Evolutionary conservation across 495 filamentous ascomycete genomes (phyloP).

Genomic region (Geopyxis carbonaria): DNA sequence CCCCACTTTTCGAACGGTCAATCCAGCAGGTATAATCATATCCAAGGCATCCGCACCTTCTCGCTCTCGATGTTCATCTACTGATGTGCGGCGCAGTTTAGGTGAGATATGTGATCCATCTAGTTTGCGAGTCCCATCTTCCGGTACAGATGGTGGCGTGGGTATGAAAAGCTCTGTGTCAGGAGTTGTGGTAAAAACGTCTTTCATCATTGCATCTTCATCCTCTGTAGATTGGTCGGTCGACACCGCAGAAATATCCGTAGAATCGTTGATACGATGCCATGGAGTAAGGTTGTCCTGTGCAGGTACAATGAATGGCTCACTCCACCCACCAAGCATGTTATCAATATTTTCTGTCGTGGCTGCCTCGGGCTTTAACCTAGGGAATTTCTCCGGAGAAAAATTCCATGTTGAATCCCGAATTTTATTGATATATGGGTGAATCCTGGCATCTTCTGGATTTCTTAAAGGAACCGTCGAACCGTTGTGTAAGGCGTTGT

Average conservation of each 20-base stretch:
- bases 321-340: constrained; percentile 41
- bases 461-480: constrained; percentile 42
- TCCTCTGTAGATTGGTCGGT: too few relatives aligned
- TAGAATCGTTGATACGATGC: too few relatives aligned
- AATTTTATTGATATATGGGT: constrained; percentile 57
- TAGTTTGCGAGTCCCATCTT: constrained; percentile 1
- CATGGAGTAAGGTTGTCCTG: constrained; percentile 41
- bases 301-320: constrained; percentile 56
- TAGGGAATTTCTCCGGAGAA: constrained; percentile 44
- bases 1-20: constrained; percentile 49
- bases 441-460: constrained; percentile 49
- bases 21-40: constrained; percentile 54
- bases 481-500: constrained; percentile 56
- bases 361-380: constrained; percentile 50
- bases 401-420: constrained; percentile 50
- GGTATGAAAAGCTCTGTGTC: neutral
- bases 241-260: too few relatives aligned
- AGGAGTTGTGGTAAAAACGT: neutral
- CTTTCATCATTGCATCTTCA: constrained; percentile 4
- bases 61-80: neutral
- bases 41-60: constrained; percentile 33
- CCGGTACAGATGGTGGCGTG: neutral
- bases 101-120: neutral
- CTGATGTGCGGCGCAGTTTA: neutral
- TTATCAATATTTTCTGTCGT: constrained; percentile 51